phyloP scores from a whole-genome alignment of 2,329 filamentous ascomycete species.

The Calonectria leucothoes region DNA sequence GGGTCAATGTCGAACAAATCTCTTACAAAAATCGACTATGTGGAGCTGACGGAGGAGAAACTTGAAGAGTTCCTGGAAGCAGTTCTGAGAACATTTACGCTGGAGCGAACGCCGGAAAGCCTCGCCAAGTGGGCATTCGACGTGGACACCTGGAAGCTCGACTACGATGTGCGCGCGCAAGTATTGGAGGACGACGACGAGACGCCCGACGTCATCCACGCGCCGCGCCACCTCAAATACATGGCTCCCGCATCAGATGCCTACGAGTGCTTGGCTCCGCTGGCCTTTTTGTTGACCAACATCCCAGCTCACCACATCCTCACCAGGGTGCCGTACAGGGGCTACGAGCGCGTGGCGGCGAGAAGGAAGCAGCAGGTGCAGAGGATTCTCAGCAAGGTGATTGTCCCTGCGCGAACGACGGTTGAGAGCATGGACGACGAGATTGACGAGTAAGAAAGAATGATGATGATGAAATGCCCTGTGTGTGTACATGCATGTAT shows the following conservation, averaged over 20 bases:
- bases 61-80: conserved; percentile 22
- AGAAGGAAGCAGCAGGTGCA: conserved; percentile 17
- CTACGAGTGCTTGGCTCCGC: conserved; percentile 20
- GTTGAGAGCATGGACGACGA: background rate
- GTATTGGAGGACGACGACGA: background rate
- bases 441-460: conserved; percentile 13
- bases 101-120: conserved; percentile 7
- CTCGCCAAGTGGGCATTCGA: conserved; percentile 20
- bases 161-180: background rate
- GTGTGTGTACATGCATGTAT: background rate
- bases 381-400: conserved; percentile 1
- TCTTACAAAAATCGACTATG: background rate
- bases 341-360: conserved; percentile 11
- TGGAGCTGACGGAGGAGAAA: conserved; percentile 20
- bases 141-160: conserved; percentile 20
- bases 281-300: conserved; percentile 15
- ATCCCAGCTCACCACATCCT: background rate
- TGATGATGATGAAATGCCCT: background rate
- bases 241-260: conserved; percentile 3
- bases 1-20: background rate
- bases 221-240: background rate
- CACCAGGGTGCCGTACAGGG: conserved; percentile 3
- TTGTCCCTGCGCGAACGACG: background rate
- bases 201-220: background rate
- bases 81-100: conserved; percentile 19